Base-by-base conservation (phyloP, 257 asterid species). In the Solanum corneliomulleri region DNA sequence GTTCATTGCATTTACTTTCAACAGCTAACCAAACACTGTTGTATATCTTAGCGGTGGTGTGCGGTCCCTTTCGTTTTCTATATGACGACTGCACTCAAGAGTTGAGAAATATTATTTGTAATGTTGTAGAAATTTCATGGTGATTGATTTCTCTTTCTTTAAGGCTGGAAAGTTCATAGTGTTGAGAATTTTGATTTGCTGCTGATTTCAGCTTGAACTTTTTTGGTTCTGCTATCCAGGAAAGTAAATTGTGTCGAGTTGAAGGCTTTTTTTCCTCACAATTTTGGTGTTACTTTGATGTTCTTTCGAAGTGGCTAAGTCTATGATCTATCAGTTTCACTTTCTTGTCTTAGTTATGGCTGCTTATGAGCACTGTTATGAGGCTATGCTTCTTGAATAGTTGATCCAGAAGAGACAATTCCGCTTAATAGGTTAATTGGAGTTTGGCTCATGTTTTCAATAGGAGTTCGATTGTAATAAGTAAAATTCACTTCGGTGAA, bases 401-500 rank as follows among this genome's bases (percentile, higher is more conserved):
- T 42, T 42, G 37, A 77, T 77, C 62, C 1, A 77, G 62, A 42
- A 13, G 56, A 77, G 39, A 13, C 62, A 12, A 16, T 77, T 42
- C 68, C 41, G 11, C 84, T 27, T 80, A 47, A 11, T 80, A 80
- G 84, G 44, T 45, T 80, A 80, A 20, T 45, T 78, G 84, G 39
- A 45, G 68, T 25, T 80, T 47, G 42, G 66, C 68, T 18, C 41
- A 27, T 80, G 5, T 80, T 27, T 64, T n/a, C n/a, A 31, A 70
- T 42, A 83, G 89, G 88, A 60, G 83, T 84, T 47, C 33, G 13
- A 86, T 82, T 33, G 82, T 87, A 62, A 68, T 12, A 81, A 77
- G 88, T 56, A 70, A 69, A 86, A 66, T 88, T 90, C 56, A 70
- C 86, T 86, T 84, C 83, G 90, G 87, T 86, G 88, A 84, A 80